Conservation (phyloP, 2,329 filamentous ascomycete genomes). For the Clonostachys byssicola region DNA sequence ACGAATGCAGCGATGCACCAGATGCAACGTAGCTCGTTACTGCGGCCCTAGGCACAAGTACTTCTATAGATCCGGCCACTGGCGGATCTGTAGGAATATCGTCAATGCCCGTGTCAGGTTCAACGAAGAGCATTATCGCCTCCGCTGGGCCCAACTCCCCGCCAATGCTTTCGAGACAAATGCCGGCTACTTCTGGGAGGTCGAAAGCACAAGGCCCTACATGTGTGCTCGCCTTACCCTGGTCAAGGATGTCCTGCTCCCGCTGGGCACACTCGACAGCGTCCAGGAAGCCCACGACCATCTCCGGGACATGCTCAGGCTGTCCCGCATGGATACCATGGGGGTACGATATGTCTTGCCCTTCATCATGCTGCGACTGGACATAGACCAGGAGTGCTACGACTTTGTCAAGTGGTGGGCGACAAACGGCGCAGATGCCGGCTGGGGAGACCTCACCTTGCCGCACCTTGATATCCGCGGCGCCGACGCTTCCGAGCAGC, state of each 20-base stretch:
- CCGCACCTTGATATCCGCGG: slow-evolving; percentile 24
- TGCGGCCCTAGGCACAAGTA: neutral
- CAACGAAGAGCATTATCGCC: neutral
- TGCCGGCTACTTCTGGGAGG: slow-evolving; percentile 35
- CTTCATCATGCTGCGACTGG: slow-evolving; percentile 35
- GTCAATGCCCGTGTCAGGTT: neutral
- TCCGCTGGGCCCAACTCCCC: slow-evolving; percentile 1
- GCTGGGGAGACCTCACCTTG: slow-evolving; percentile 7
- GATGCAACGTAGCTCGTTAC: neutral
- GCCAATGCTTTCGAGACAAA: slow-evolving; percentile 28
- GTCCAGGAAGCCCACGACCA: slow-evolving; percentile 31
- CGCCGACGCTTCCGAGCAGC: slow-evolving; percentile 35
- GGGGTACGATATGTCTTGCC: slow-evolving; percentile 34
- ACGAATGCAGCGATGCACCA: neutral
- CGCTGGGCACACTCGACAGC: neutral
- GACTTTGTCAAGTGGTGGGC: slow-evolving; percentile 32
- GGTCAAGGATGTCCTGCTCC: slow-evolving; percentile 19
- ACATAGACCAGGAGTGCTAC: slow-evolving; percentile 43
- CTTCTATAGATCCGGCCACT: neutral
- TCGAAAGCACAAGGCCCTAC: slow-evolving; percentile 33
- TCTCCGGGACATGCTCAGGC: slow-evolving; percentile 34
- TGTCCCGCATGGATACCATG: slow-evolving; percentile 38
- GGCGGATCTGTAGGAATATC: neutral
- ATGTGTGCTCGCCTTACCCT: slow-evolving; percentile 27
- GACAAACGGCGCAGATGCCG: neutral